A percentile compares a stretch with the other conserved stretches of the same genome.
Evolutionary conservation across 371 early-diverging fungal species (phyloP).

Genomic region (Gilbertella persicaria): DNA sequence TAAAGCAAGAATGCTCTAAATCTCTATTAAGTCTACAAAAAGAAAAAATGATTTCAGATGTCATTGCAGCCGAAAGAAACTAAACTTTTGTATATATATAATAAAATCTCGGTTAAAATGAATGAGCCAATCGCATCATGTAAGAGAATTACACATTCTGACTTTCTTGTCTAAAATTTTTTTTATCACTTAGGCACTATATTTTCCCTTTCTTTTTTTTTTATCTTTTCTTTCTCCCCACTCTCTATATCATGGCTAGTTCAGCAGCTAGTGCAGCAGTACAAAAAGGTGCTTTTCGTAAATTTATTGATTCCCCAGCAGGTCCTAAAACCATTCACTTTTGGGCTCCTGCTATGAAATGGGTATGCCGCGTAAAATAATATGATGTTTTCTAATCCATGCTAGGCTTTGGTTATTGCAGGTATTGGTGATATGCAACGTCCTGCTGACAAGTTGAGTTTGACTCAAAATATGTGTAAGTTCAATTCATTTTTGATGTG

Average conservation of each 20-base stretch:
- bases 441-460: conserved; percentile 89
- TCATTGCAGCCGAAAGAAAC: background rate
- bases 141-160: too few relatives aligned
- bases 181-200: background rate
- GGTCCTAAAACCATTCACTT: conserved; percentile 54
- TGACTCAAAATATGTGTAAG: conserved; percentile 77
- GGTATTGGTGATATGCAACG: conserved; percentile 90
- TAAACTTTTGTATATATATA: background rate
- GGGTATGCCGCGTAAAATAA: too few relatives aligned
- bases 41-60: conserved; percentile 33
- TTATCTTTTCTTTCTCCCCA: conserved; percentile 17
- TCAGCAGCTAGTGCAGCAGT: conserved; percentile 41
- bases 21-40: conserved; percentile 31
- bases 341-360: conserved; percentile 48
- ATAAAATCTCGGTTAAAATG: too few relatives aligned
- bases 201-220: conserved; percentile 1
- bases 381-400: background rate
- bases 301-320: conserved; percentile 78
- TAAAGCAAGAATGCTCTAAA: conserved; percentile 41
- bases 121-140: too few relatives aligned
- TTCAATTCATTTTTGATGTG: too few relatives aligned
- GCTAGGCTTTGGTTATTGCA: conserved; percentile 54
- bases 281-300: conserved; percentile 57
- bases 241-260: conserved; percentile 37
- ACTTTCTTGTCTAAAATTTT: background rate